Evolutionary conservation across 495 filamentous ascomycete genomes (phyloP), one percentile per base, ranked within the genome.

Genomic region (Mycothermus thermophilus): DNA sequence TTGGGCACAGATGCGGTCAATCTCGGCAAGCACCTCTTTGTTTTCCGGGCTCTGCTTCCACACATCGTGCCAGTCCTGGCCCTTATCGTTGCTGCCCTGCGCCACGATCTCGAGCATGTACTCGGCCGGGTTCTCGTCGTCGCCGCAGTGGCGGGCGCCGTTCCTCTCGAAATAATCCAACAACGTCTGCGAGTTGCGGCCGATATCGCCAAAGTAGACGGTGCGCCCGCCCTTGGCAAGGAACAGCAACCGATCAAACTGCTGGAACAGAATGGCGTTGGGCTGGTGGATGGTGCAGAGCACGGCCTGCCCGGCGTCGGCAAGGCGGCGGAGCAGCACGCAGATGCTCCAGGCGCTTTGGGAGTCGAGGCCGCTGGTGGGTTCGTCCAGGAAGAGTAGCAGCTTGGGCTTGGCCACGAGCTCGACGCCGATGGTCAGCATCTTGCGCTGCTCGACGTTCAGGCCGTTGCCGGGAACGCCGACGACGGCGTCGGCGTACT

Each of bases 31-130:
- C 17, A 83, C 71, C 0, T 43, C 63, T 35, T 62, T 44, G 42
- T 66, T 71, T 47, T 87, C 79, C 2, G 67, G 55, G 40, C 71
- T 78, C 7, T 74, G 62, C 30, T 72, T 71, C 86, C 86, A 94
- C 8, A 75, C 67, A 20, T 76, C 63, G 22, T 71, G 69, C 86
- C 86, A 94, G 43, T 93, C 82, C 35, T 75, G 69, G 26, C 78
- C 69, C 12, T 72, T 40, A 42, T 31, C 26, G 45, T 50, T 52
- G 21, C 36, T 27, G 22, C 77, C 79, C 61, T 68, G 53, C 32
- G 80, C 83, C 46, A 83, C 84, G 18, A 81, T 73, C 49, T 87
- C 80, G 26, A 92, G 66, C 79, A 92, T 87, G 73, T 77, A 93
- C 58, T 93, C 84, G 3, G 83, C 83, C n/a, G 62, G 62, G 46